Percentiles rank a stretch among this genome's conserved stretches.
Conservation (phyloP, 495 filamentous ascomycete genomes). For the Xylaria longipes region DNA sequence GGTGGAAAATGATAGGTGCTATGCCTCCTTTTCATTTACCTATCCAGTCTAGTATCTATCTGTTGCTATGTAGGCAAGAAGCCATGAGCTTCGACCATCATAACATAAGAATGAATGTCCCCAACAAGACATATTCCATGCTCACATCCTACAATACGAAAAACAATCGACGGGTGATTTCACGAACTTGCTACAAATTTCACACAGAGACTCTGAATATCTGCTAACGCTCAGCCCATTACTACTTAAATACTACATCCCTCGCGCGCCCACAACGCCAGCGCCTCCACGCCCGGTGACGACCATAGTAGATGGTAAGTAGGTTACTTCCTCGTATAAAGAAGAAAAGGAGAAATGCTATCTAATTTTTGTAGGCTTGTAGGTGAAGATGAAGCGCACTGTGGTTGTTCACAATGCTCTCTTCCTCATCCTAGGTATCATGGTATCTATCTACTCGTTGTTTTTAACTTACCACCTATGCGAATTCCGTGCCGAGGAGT, state of each 20-base stretch:
- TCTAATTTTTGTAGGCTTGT: background rate
- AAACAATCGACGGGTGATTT: background rate
- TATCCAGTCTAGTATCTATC: too few relatives aligned
- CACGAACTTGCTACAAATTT: background rate
- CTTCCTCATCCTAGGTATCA: slow-evolving; percentile 18
- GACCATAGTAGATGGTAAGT: background rate
- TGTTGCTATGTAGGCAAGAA: too few relatives aligned
- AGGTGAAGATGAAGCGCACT: background rate
- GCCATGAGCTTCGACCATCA: too few relatives aligned
- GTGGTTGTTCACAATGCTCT: background rate
- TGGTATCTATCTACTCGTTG: slow-evolving; percentile 27
- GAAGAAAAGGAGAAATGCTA: slow-evolving; percentile 7
- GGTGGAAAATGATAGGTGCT: background rate
- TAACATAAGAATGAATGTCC: too few relatives aligned
- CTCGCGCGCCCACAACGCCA: background rate
- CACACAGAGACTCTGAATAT: background rate
- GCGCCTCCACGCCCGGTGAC: background rate
- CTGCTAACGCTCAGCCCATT: background rate
- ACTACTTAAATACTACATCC: background rate
- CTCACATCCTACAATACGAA: background rate
- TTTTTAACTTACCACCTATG: slow-evolving; percentile 21
- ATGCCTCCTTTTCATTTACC: background rate
- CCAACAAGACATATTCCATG: background rate
- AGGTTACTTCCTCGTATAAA: background rate
- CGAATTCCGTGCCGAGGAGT: slow-evolving; percentile 1